Percentiles rank a stretch among this genome's conserved stretches.
Conservation (phyloP, 2,329 filamentous ascomycete genomes). For the Coniochaeta sp. region DNA sequence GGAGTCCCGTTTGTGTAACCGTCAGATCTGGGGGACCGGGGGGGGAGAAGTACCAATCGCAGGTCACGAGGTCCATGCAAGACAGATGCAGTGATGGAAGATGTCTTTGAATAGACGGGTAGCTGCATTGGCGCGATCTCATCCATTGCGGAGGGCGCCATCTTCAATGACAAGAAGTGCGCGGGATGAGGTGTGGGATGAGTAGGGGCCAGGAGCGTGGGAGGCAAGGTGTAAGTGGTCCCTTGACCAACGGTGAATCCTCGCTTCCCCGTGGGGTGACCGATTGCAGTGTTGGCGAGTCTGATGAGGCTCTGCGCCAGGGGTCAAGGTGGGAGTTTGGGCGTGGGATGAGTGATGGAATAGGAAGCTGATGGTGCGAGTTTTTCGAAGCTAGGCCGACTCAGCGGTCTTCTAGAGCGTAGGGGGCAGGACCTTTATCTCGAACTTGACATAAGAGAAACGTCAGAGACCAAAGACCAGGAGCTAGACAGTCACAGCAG, state of each 20-base stretch:
- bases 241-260: not conserved
- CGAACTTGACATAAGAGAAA: constrained; percentile 1
- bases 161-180: constrained; percentile 20
- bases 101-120: constrained; percentile 31
- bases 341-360: constrained; percentile 8
- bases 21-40: constrained; percentile 17
- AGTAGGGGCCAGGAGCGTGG: constrained; percentile 1
- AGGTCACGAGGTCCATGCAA: constrained; percentile 50
- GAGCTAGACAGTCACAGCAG: constrained; percentile 7
- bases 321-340: not conserved
- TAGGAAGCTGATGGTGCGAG: constrained; percentile 8
- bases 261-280: constrained; percentile 8
- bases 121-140: constrained; percentile 35
- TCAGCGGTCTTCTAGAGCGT: not conserved
- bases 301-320: not conserved
- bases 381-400: constrained; percentile 1
- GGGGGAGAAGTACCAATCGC: constrained; percentile 40
- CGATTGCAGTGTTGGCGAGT: not conserved
- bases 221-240: constrained; percentile 1
- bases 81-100: constrained; percentile 44
- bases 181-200: constrained; percentile 27
- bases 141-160: constrained; percentile 43
- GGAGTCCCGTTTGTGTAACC: constrained; percentile 6
- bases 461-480: not conserved
- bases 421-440: constrained; percentile 4